Evolutionary conservation across 345 rosid genomes (phyloP).

Genomic region (Eucalyptus sp.): DNA sequence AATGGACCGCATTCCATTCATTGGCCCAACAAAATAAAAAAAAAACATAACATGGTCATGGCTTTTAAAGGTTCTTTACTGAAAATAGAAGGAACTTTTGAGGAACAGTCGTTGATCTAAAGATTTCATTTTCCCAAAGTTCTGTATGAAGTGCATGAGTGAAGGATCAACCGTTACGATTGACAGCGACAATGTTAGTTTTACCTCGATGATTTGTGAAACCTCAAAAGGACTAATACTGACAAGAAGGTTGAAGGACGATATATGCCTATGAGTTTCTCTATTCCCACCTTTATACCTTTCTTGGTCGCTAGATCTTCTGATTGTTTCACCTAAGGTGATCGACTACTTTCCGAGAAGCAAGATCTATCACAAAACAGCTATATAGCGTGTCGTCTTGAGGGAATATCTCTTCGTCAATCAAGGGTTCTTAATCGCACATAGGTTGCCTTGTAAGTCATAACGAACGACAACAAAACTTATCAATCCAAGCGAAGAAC

Average conservation of each 20-base stretch:
- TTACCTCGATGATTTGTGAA: not conserved
- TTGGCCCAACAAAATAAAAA: not conserved
- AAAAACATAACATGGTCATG: not conserved
- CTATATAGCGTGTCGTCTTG: not conserved
- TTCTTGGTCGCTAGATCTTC: not conserved
- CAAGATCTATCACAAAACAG: not conserved
- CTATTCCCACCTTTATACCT: not conserved
- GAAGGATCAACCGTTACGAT: not conserved
- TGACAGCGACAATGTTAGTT: not conserved
- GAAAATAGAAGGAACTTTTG: not conserved
- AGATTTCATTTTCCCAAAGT: not conserved
- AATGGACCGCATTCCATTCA: conserved; percentile 31
- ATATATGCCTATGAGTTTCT: not conserved
- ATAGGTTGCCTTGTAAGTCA: not conserved
- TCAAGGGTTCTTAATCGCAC: not conserved
- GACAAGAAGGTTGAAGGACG: not conserved
- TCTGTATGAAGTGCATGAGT: not conserved
- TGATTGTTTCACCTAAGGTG: not conserved
- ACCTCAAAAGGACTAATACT: not conserved
- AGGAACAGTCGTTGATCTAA: not conserved
- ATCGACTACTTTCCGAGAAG: not conserved
- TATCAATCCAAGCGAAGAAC: not conserved
- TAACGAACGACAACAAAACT: not conserved
- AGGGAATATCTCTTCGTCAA: not conserved
- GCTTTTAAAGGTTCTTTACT: not conserved